Percentiles rank a stretch among this genome's conserved stretches.
Evolutionary conservation across 2,329 filamentous ascomycete species (phyloP).

Genomic region (Pseudocercospora vitis): DNA sequence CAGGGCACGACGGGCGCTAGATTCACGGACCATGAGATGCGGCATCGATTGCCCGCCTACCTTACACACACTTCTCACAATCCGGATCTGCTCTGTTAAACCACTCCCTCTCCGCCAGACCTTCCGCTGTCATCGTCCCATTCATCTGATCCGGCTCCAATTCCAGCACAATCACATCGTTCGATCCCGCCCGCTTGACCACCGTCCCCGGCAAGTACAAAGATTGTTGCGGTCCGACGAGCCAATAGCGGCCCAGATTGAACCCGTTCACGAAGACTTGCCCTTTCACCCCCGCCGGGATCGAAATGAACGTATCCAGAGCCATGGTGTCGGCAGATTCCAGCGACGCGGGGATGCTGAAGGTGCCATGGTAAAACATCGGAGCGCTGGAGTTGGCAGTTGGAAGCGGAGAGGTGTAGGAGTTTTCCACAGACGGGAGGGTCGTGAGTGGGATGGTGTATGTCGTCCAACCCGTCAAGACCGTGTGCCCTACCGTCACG

Average conservation of each 20-base stretch:
- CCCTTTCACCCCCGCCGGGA: constrained; percentile 14
- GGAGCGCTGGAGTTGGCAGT: constrained; percentile 11
- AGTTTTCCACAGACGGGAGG: constrained; percentile 4
- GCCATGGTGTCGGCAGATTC: neutral
- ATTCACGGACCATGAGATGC: neutral
- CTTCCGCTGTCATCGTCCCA: constrained; percentile 13
- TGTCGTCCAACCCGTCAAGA: constrained; percentile 44
- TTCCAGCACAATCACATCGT: constrained; percentile 15
- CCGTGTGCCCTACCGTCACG: constrained; percentile 42
- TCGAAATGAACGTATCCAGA: constrained; percentile 12
- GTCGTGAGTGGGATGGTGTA: constrained; percentile 38
- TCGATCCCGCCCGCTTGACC: constrained; percentile 2
- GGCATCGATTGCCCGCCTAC: no score
- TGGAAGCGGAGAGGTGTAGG: neutral
- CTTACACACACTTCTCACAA: constrained; percentile 15
- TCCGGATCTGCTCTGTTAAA: constrained; percentile 13
- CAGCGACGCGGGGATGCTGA: constrained; percentile 9
- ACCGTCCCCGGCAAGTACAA: constrained; percentile 15
- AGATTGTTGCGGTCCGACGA: constrained; percentile 19
- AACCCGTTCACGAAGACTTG: constrained; percentile 18
- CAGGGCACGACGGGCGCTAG: neutral
- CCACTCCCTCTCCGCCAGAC: constrained; percentile 11
- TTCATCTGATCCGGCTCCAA: constrained; percentile 15
- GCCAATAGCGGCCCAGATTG: constrained; percentile 20
- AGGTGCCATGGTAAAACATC: constrained; percentile 29